Base-by-base conservation (phyloP, 1,284 basidiomycete genomes). In the Cerrena zonata region DNA sequence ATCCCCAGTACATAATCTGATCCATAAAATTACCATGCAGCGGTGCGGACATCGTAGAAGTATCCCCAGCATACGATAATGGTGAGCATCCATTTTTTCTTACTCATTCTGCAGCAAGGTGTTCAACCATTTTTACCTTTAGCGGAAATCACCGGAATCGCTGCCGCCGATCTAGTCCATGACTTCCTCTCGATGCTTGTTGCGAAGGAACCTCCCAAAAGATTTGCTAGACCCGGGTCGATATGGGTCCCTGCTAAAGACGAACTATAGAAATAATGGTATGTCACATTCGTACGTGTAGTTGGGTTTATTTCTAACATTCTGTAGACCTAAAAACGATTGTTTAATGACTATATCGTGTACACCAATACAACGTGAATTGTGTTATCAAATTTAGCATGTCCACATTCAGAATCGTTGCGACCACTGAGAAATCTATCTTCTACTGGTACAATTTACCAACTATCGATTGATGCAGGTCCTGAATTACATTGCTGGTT, bases 51-150 rank as follows among this genome's bases (percentile, higher is more conserved):
- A 71, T 91, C 45, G 88, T 90, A 19, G 88, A 90, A 66, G 87
- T 90, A n/a, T 72, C 87, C 2, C 87, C 89, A 22, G 80, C 85
- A n/a, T 91, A 89, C 59, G 87, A 90, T 63, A 76, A 82, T 56
- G 80, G 71, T 75, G 46, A 4, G 69, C 56, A 15, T 38, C n/a
- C 24, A 22, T 10, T 40, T 12, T 24, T 36, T 24, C 49, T n/a
- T 47, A 43, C 41, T 3, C 7, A 25, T 25, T 27, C 11, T 23
- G 13, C 37, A 5, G 23, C 45, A 34, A 34, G 45, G 11, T 4
- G 18, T 2, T 22, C 39, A 25, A n/a, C 24, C 40, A 22, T 18
- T 38, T 12, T 22, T 24, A 18, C 7, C 3, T 46, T 7, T 56
- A 82, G 84, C 85, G 34, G 86, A 89, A 47, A 79, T 84, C 43